Base-by-base conservation (phyloP, 257 asterid species). In the Agastache rugosa region DNA sequence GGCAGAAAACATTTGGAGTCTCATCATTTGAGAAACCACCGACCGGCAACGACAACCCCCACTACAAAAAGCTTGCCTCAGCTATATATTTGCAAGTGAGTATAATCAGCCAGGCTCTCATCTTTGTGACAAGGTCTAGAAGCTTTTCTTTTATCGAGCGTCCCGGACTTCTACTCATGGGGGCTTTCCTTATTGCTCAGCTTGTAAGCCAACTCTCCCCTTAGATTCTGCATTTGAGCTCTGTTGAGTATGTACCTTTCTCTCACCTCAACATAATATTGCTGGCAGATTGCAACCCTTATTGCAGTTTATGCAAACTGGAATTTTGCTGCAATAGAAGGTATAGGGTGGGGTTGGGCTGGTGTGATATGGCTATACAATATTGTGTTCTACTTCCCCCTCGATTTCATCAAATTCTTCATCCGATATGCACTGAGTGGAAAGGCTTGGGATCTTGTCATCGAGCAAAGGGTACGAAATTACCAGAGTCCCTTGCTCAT, bases 381-480 rank as follows among this genome's bases (percentile, higher is more conserved):
- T 17, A 73, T 85, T 27, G 66, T 85, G 22, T 82, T 83, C 72
- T 85, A 82, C 48, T 35, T 85, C 82, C 91, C 91, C 3, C 91
- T 86, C 37, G 91, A 86, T 67, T 11, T 80, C 31, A 78, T 86
- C 81, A 86, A 86, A 75, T 86, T 86, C 81, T 72, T 78, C 83
- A 86, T 75, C 77, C 74, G 91, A 63, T 86, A 86, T 53, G 88
- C 78, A n/a, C 61, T 84, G 67, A 86, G 88, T 67, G 90, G 90
- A 74, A 86, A 34, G 80, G 90, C 91, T 50, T 86, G 91, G 91
- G 85, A 86, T 67, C 91, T 86, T 23, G 88, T 86, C 65, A 56
- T 86, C 47, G 91, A 86, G 81, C 91, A 82, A 75, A 82, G 88
- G 91, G 91, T 86, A 82, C 2, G 59, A 51, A 73, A 61, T 19